Base-by-base conservation (phyloP, 768 basidiomycete genomes). In the Pisolithus orientalis region DNA sequence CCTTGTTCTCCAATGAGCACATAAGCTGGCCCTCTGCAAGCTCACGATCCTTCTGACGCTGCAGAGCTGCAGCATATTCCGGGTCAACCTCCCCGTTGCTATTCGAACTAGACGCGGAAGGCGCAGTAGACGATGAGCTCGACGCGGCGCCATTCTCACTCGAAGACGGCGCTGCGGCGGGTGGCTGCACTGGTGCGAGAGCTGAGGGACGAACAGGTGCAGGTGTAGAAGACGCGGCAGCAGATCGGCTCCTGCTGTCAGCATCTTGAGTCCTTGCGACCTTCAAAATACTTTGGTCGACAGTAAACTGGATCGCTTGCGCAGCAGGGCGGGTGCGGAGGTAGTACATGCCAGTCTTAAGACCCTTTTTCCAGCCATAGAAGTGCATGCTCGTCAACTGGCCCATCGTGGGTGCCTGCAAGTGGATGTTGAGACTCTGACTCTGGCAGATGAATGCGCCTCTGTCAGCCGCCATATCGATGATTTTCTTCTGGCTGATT, bases 301-400 rank as follows among this genome's bases (percentile, higher is more conserved):
- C 83, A 9, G 96, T 99, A 76, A 99, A 97, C 73, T 99, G 93
- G 67, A 95, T 94, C 47, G 96, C 96, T 63, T 92, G 87, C 11
- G 92, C 90, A 8, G 94, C 94, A 5, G 96, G 91, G 49, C 91
- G 82, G 34, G 96, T 97, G 50, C 96, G 83, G 47, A 99, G 79
- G 71, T 99, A 98, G 73, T 93, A 94, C 90, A 95, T 94, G 59
- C 95, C 96, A 1, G 96, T 99, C 55, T 99, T 99, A 64, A 99
- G 73, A 32, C 96, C 96, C 73, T 92, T 92, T 80, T 95, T 95
- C 96, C 96, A 98, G n/a, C 94, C 96, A 66, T 97, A 97, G 77
- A 94, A 95, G 70, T 94, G 93, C 92, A 94, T 94, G 55, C 86
- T 89, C 38, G 93, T 94, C 56, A 99, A 76, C 69, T 99, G 95